Evolutionary conservation across 176 grass and related monocot species (phyloP).

Genomic region (Oryza coarctata): DNA sequence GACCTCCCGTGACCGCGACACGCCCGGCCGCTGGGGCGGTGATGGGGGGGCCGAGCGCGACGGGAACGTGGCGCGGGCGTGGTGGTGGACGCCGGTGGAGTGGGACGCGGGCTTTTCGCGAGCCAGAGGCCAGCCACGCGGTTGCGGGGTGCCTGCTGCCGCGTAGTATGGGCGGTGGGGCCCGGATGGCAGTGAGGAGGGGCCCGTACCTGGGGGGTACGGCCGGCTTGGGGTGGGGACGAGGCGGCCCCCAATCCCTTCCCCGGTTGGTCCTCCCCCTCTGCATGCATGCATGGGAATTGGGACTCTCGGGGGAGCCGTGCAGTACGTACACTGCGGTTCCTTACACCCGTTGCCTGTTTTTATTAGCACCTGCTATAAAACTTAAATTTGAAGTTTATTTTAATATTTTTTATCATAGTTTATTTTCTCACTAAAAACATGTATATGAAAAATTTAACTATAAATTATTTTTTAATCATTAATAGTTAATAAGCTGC

Average conservation of each 20-base stretch:
- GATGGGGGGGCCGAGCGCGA: constrained; percentile 43
- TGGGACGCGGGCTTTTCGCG: background rate
- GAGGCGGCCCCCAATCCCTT: too few species aligned
- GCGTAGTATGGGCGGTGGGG: constrained; percentile 28
- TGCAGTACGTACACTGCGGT: constrained; percentile 26
- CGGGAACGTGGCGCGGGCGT: constrained; percentile 27
- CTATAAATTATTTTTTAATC: too few species aligned
- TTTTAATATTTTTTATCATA: too few species aligned
- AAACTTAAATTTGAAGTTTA: too few species aligned
- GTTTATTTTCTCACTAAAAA: too few species aligned
- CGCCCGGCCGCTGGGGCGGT: background rate
- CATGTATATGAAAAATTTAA: too few species aligned
- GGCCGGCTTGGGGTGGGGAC: too few species aligned
- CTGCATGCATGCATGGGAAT: constrained; percentile 15
- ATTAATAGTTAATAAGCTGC: too few species aligned
- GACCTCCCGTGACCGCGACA: constrained; percentile 25
- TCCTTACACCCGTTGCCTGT: constrained; percentile 21
- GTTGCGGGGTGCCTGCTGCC: background rate
- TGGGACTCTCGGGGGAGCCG: background rate
- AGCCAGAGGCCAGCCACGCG: background rate
- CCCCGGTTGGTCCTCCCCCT: background rate
- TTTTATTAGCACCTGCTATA: background rate
- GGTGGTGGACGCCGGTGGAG: background rate
- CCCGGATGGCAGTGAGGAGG: background rate
- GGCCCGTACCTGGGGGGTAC: constrained; percentile 19